Base-by-base conservation (phyloP, 1,284 basidiomycete genomes). In the Psilocybe mexicana region DNA sequence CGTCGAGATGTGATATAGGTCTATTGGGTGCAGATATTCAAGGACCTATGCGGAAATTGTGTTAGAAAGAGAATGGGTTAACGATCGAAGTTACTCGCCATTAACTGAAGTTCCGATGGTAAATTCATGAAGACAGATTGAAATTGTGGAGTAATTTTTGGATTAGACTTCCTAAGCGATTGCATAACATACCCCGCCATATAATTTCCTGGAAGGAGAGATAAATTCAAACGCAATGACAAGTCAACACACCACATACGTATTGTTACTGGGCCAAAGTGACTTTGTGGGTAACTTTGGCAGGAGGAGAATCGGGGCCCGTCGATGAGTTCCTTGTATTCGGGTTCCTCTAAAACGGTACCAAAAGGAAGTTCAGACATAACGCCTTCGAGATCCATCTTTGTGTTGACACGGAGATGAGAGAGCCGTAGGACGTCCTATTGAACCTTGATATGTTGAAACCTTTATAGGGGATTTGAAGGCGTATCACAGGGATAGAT, bases 1-100 rank as follows among this genome's bases (percentile, higher is more conserved):
- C 3, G 58, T 52, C 30, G 61, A 63, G n/a, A 65, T 56, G 52
- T 65, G 64, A 11, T 63, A 60, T 11, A 68, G 56, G 48, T 68
- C 67, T 38, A 67, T 60, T n/a, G 67, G 67, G 51, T 67, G 65
- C 11, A 64, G 47, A 28, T 65, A 60, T 50, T 68, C 67, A 18
- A 65, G 44, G 25, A 64, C 61, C 63, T 66, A 42, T 14, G 33
- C 26, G 24, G 12, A 23, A 1, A 40, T 59, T 8, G 30, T 33
- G 30, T 30, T 47, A 40, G 51, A 40, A 24, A 12, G 45, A 33
- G 26, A 38, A 10, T 33, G 23, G 2, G 49, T 35, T 36, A 10
- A 42, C 44, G 14, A 28, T 30, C 36, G 28, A 51, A 5, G 14
- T 3, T 3, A 53, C 61, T 43, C 28, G 64, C 63, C 25, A 54